Evolutionary conservation across 208 protist genomes (phyloP), one percentile per base, ranked within the genome.

Genomic region (Trypanosoma platydactyli): DNA sequence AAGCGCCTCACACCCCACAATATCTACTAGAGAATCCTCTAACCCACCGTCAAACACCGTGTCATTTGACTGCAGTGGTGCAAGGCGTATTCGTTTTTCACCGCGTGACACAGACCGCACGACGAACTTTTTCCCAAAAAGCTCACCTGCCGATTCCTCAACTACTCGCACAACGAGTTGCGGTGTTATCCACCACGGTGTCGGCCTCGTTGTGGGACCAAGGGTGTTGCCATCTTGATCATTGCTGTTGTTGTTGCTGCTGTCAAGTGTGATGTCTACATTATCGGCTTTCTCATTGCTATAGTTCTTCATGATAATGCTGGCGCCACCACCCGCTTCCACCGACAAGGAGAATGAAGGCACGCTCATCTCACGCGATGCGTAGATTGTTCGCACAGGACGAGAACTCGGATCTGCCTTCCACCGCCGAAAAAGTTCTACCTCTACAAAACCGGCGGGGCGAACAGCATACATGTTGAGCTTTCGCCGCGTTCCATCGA

Each of bases 391-490:
- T 24, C 63, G 55, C 44, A 88, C 79, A 0, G 89, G 89, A 0
- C 86, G 84, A 24, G 71, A 82, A n/a, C 68, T 62, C 20, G 86
- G 83, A 52, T 95, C 81, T 5, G 59, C 66, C 72, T 88, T 92
- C 87, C 89, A 95, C 51, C 69, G 38, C 1, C 35, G 54, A 63
- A 81, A 92, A 24, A 91, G 63, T 50, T 60, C 56, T n/a, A 48
- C 60, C 67, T 95, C 86, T 16, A 90, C 75, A 63, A 89, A 90
- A 12, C 89, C 89, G 30, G 89, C 89, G 2, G 81, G 79, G 15
- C 86, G 86, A 48, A 91, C 71, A n/a, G 84, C 79, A n/a, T 50
- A 54, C 25, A 81, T 61, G 27, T 69, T 60, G 22, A 90, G 61
- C 58, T 88, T 88, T 7, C 40, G 63, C 18, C 83, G 78, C 12